phyloP scores from a whole-genome alignment of 495 filamentous ascomycete genomes.

The Penicillium waksmanii region DNA sequence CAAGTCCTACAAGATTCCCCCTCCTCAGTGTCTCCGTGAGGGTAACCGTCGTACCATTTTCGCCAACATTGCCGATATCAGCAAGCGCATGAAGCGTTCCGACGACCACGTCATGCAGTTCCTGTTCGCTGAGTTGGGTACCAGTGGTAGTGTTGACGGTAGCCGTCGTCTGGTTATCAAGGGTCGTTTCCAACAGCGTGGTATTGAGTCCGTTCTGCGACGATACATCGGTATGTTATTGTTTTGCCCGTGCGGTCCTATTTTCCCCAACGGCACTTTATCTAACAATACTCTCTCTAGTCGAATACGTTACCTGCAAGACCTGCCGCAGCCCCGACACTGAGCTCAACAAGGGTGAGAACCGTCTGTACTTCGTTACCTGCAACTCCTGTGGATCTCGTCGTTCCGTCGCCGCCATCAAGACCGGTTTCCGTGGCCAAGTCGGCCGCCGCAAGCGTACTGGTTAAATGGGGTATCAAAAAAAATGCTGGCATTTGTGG shows the following conservation, averaged over 20 bases:
- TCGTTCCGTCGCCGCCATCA: conserved; percentile 94
- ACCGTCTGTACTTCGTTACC: conserved; percentile 85
- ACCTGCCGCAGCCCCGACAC: conserved; percentile 94
- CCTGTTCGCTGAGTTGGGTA: conserved; percentile 97
- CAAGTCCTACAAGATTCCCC: conserved; percentile 97
- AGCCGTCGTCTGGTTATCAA: conserved; percentile 94
- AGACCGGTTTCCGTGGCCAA: conserved; percentile 98
- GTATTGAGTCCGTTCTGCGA: conserved; percentile 92
- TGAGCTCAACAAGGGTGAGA: conserved; percentile 97
- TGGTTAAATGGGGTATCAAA: conserved; percentile 35
- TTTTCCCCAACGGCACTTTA: neutral
- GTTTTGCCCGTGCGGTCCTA: neutral
- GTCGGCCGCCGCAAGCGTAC: conserved; percentile 87
- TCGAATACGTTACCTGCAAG: conserved; percentile 99
- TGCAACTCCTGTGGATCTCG: conserved; percentile 89
- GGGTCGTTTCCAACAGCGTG: conserved; percentile 97
- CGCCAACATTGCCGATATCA: conserved; percentile 93
- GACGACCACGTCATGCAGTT: conserved; percentile 98
- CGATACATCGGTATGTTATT: conserved; percentile 81
- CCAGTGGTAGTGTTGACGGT: conserved; percentile 91
- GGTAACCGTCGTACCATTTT: conserved; percentile 99
- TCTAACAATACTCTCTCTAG: conserved; percentile 41
- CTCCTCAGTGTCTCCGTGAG: conserved; percentile 98
- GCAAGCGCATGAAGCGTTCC: conserved; percentile 92
- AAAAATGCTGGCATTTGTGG: conserved; percentile 15